Evolutionary conservation across 441 rosid species (phyloP), one percentile per base, ranked within the genome.

Genomic region (Populus hybrid): DNA sequence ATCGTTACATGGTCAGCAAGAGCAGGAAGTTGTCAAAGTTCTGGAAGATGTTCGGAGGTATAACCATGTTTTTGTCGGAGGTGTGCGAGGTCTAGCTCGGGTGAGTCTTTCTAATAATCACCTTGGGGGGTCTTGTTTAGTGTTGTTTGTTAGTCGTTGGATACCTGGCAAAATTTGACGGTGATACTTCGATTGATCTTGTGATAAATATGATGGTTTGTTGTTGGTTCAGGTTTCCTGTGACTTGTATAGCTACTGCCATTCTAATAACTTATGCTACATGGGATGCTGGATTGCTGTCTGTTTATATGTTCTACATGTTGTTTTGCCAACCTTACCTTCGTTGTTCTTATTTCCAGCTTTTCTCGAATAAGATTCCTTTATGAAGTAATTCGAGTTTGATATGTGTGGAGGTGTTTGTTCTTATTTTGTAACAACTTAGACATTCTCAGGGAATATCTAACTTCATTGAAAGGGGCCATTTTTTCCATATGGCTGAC

Each of bases 1-100:
- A n/a, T 85, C 88, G 5, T 74, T 89, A 76, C 80, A 75, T 42
- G 82, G 70, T 24, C 76, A 70, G 18, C 84, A 78, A 26, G 92
- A 86, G 65, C 87, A 76, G 46, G 88, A 85, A 34, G 88, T 86
- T 67, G 57, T 73, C 8, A 84, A 87, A 78, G 86, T 91, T 79
- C 87, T 91, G 42, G 84, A 73, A 57, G 85, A 84, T 46, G 75
- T 91, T 72, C 84, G 79, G 84, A 86, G 87, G 82, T 89, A 91
- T 77, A 91, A 91, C 77, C 87, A 85, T 35, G 88, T 88, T 71
- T 88, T 89, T 77, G 84, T 85, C 76, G 93, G 90, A 30, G 93
- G 92, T 9, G 67, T 81, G 1, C 81, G 82, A 38, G 92, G 93
- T 24, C 72, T 82, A 63, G 46, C 85, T 75, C 93, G 87, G 92